Evolutionary conservation across 192 early-diverging fungal species (phyloP), one percentile per base, ranked within the genome.

Genomic region (Coemansia erecta): DNA sequence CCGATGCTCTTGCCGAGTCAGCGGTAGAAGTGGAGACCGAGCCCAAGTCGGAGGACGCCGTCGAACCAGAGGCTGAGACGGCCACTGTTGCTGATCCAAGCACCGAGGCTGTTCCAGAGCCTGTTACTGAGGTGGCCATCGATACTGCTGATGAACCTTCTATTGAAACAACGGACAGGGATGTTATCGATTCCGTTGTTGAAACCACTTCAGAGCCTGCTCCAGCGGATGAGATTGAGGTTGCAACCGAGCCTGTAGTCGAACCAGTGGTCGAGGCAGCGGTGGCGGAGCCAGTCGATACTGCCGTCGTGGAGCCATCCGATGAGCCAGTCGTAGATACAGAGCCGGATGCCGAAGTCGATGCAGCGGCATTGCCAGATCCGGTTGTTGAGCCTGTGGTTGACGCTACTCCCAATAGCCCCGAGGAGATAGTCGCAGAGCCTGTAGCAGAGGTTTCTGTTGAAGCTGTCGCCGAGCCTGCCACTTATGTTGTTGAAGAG

Each of bases 11-110:
- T 33, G 22, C 44, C n/a, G 58, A 60, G 39, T 22, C 58, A 14
- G 47, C 23, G 0, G 24, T 6, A 44, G 45, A 49, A 14, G 35
- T 42, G 14, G 37, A 40, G 5, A 24, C 26, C 7, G 41, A 51
- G 3, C 42, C 42, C 42, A 18, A 14, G 13, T 44, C 42, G 15
- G 37, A 49, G 15, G 14, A 11, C 0, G 39, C 2, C 17, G 47
- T 5, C 22, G 61, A 49, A 45, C 26, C 43, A 22, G 18, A 22
- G 47, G 8, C 45, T 23, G 61, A 55, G 33, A 35, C 41, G 2
- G 28, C 28, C 7, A 31, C 42, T 8, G 49, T 28, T 24, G 45
- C 28, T 45, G 52, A 54, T 7, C n/a, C 15, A 9, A 22, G n/a
- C 23, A n/a, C 26, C 14, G 59, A 40, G 6, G 39, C 53, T 23